These are phyloP conservation scores for Cordia subcordata DNA, from an alignment of 257 asterid species.

Conservation along the genomic window DNA sequence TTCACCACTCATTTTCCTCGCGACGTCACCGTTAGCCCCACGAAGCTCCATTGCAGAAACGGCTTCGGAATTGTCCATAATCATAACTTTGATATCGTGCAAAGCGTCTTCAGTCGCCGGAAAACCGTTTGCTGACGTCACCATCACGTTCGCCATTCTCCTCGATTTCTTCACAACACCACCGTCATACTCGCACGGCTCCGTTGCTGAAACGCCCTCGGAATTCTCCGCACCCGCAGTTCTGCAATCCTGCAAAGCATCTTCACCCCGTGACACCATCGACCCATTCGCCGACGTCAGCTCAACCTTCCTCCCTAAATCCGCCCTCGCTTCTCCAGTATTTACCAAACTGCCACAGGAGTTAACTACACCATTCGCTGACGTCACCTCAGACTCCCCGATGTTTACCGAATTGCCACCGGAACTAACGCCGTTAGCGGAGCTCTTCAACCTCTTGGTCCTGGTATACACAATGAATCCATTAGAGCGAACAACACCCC, in stretches of 20 bases:
- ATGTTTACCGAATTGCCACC: conserved; percentile 6
- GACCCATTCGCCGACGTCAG: no score
- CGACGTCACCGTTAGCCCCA: no score
- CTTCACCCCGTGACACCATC: background rate
- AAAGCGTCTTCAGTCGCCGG: no score
- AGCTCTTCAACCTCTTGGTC: conserved; percentile 53
- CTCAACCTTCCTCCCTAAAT: no score
- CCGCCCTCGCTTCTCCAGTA: background rate
- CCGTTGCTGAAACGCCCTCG: background rate
- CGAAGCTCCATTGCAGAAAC: no score
- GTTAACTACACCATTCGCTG: background rate
- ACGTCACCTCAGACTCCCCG: background rate
- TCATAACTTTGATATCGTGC: no score
- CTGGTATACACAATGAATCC: conserved; percentile 65
- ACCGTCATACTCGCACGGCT: no score
- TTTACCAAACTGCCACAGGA: background rate
- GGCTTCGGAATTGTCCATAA: no score
- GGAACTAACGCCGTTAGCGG: background rate
- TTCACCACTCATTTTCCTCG: no score
- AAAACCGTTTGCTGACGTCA: no score
- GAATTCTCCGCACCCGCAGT: conserved; percentile 17
- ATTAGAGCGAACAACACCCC: conserved; percentile 13
- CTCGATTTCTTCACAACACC: no score
- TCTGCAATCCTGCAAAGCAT: conserved; percentile 8
- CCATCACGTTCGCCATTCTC: no score